Percentiles rank a stretch among this genome's conserved stretches.
phyloP scores from a whole-genome alignment of 805 yeast species.

The Candida sphagnicola region DNA sequence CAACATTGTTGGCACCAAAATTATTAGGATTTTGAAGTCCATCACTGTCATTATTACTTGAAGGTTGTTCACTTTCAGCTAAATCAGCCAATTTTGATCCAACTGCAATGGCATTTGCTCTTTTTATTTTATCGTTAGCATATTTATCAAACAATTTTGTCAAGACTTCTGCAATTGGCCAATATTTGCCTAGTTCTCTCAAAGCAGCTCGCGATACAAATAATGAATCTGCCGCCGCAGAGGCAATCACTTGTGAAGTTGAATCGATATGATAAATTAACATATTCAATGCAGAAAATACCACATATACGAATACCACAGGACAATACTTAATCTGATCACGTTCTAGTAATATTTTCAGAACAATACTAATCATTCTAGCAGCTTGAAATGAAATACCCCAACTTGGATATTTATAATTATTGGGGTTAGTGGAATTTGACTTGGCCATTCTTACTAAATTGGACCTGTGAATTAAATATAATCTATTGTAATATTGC shows the following conservation, averaged over 20 bases:
- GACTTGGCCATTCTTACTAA: slow-evolving; percentile 48
- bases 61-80: slow-evolving; percentile 23
- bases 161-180: slow-evolving; percentile 37
- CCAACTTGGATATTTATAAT: slow-evolving; percentile 63
- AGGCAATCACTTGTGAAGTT: slow-evolving; percentile 34
- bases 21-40: slow-evolving; percentile 5
- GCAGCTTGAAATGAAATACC: slow-evolving; percentile 82
- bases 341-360: slow-evolving; percentile 49
- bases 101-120: slow-evolving; percentile 37
- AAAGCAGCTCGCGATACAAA: slow-evolving; percentile 33
- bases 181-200: slow-evolving; percentile 33
- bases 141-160: slow-evolving; percentile 36
- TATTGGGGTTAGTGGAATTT: slow-evolving; percentile 36
- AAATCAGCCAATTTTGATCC: slow-evolving; percentile 35
- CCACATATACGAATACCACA: slow-evolving; percentile 53
- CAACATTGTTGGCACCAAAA: not conserved
- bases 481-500: slow-evolving; percentile 70
- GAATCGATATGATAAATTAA: slow-evolving; percentile 65
- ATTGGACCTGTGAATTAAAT: slow-evolving; percentile 68
- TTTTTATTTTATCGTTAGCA: slow-evolving; percentile 38
- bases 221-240: slow-evolving; percentile 41
- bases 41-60: slow-evolving; percentile 6
- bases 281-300: slow-evolving; percentile 64
- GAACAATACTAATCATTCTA: slow-evolving; percentile 63
- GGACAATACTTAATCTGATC: slow-evolving; percentile 52